Base-by-base conservation (phyloP, 805 yeast genomes). In the Candida germanica region DNA sequence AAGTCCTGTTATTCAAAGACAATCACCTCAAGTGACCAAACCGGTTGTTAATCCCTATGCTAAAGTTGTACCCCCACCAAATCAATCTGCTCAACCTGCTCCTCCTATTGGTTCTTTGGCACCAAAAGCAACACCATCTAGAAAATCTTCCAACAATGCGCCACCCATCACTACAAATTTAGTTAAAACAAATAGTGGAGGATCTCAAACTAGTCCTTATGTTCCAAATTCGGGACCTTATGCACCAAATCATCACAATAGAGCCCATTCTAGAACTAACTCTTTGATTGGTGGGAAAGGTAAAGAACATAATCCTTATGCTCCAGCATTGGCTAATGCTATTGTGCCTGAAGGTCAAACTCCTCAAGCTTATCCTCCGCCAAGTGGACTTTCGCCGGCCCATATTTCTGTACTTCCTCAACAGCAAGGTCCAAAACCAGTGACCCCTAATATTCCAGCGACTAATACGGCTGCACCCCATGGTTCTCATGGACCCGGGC, bases 141-240 rank as follows among this genome's bases (percentile, higher is more conserved):
- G 46, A 27, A 35, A 32, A 10, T 23, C 12, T 8, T 27, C 46
- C 27, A 32, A 31, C 17, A 38, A 33, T 15, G 31, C 44, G 5
- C 50, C 49, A 20, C 26, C 21, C 6, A n/a, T 46, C 32, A 60
- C 60, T 35, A 58, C 64, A 2, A 53, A 50, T 34, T 48, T 59
- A 6, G 37, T 53, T 8, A 46, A 50, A 33, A 32, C 35, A 5
- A 39, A 46, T 14, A 54, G 54, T 6, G 39, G 49, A 19, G 44
- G 48, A 28, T 39, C 46, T 46, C 61, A 17, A 44, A 54, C 21
- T 20, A 64, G 70, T 38, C 71, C 72, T 2, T 67, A 67, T 43
- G 66, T 67, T 8, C 73, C 73, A 1, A 55, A 58, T 31, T 54
- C 68, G 8, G 73, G 73, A 6, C 73, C 71, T 3, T 67, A 67